Percentiles rank a stretch among this genome's conserved stretches.
Evolutionary conservation across 2,329 filamentous ascomycete species (phyloP).

Genomic region (Botryotinia narcissicola): DNA sequence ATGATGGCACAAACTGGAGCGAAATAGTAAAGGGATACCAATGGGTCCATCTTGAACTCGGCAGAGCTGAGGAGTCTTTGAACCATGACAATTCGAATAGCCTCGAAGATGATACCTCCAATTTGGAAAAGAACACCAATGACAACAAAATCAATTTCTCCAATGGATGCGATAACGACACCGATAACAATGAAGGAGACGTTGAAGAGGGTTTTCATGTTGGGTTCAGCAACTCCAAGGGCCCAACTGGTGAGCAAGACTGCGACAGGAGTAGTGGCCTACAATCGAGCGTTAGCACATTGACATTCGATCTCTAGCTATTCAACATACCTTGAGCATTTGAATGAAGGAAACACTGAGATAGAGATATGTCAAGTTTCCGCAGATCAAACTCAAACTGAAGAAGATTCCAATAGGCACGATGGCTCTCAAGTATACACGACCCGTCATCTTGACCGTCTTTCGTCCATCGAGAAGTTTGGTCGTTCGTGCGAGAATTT

Average conservation of each 20-base stretch:
- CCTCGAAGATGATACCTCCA: slow-evolving; percentile 76
- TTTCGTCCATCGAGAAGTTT: slow-evolving; percentile 89
- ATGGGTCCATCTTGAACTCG: slow-evolving; percentile 89
- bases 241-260: slow-evolving; percentile 88
- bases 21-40: slow-evolving; percentile 88
- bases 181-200: slow-evolving; percentile 93
- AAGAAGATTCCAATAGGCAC: slow-evolving; percentile 95
- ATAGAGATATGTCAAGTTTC: slow-evolving; percentile 93
- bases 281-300: slow-evolving; percentile 22
- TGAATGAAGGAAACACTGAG: slow-evolving; percentile 96
- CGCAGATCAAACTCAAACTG: slow-evolving; percentile 92
- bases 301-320: background rate
- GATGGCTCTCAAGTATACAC: slow-evolving; percentile 88
- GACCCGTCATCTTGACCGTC: slow-evolving; percentile 94
- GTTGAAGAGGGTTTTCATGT: slow-evolving; percentile 84
- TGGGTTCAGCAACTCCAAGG: slow-evolving; percentile 75
- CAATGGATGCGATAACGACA: slow-evolving; percentile 90
- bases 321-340: slow-evolving; percentile 82
- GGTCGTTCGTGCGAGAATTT: slow-evolving; percentile 87
- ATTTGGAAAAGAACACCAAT: slow-evolving; percentile 77
- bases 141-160: slow-evolving; percentile 90
- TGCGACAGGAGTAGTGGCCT: slow-evolving; percentile 93
- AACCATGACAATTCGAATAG: slow-evolving; percentile 79
- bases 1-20: slow-evolving; percentile 80
- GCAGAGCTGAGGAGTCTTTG: slow-evolving; percentile 76